phyloP scores from a whole-genome alignment of 164 flowering plant species.

The Magnolia changhungtana region DNA sequence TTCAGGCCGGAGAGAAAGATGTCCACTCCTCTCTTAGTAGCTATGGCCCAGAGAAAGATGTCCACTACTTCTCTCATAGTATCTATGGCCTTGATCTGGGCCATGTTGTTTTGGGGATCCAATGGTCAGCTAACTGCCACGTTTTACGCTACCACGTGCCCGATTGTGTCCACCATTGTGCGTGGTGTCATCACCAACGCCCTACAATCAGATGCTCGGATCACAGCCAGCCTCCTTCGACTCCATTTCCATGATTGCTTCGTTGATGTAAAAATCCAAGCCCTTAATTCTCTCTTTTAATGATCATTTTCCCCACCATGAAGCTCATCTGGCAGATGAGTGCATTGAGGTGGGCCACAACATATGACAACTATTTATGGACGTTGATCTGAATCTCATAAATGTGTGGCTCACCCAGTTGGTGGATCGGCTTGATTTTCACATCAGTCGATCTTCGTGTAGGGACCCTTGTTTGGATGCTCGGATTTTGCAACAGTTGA shows the following conservation, averaged over 20 bases:
- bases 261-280: slow-evolving; percentile 36
- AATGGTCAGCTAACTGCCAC: slow-evolving; percentile 39
- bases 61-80: slow-evolving; percentile 5
- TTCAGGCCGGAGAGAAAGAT: no score
- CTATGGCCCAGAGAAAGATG: not conserved
- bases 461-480: no score
- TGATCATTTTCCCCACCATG: not conserved
- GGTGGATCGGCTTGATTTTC: no score
- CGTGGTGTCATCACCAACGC: slow-evolving; percentile 31
- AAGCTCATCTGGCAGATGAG: not conserved
- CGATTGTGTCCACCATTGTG: slow-evolving; percentile 39
- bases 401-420: no score
- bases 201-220: slow-evolving; percentile 31
- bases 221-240: slow-evolving; percentile 49
- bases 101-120: slow-evolving; percentile 5
- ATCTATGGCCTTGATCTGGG: not conserved
- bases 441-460: no score
- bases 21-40: no score
- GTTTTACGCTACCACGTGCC: slow-evolving; percentile 48
- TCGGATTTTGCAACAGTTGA: no score
- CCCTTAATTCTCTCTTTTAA: not conserved
- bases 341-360: not conserved
- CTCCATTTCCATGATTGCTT: slow-evolving; percentile 78
- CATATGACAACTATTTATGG: no score
- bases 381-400: no score